Evolutionary conservation across 139 green algal genomes (phyloP), one percentile per base, ranked within the genome.

Genomic region (Medakamo hakoo): DNA sequence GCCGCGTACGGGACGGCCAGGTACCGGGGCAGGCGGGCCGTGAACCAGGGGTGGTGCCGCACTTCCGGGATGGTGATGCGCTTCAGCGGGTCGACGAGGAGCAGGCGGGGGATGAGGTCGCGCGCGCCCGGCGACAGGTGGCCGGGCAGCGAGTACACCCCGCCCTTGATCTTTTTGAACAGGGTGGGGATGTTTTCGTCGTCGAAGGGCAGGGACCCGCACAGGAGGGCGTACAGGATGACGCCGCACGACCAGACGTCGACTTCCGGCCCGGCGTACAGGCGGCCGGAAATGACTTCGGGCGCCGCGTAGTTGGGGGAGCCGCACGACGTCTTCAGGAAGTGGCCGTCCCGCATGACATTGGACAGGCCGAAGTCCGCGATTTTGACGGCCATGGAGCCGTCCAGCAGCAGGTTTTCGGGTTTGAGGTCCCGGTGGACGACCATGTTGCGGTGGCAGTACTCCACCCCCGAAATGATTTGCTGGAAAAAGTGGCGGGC

Each of bases 131-230:
- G 73, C 4, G 84, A 95, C 31, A 99, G 81, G 77, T 98, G 87
- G 40, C 66, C 88, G 26, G 93, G 93, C 66, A 99, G 82, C 30
- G 88, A 93, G 79, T 98, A 99, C 58, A 97, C 95, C 55, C 86
- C 86, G 63, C 63, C 80, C 78, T 99, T 99, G 78, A 99, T 99
- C 76, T 99, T 99, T 68, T 96, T 98, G 79, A 99, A 99, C 56
- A 99, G 86, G 75, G 98, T 99, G 57, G 93, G 93, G 68, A 99
- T 99, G 79, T 97, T 97, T 66, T 99, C 93, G 69, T 99, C 93
- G 71, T 99, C 93, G 81, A 99, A 99, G 26, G 93, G 93, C 65
- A 99, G 80, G 58, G 71, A 88, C 28, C 93, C 93, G 73, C 93
- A 99, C 65, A 99, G 84, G 59, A 99, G 82, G 18, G 93, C 93